phyloP scores from a whole-genome alignment of 2,329 filamentous ascomycete genomes.

The Talaromyces sp. region DNA sequence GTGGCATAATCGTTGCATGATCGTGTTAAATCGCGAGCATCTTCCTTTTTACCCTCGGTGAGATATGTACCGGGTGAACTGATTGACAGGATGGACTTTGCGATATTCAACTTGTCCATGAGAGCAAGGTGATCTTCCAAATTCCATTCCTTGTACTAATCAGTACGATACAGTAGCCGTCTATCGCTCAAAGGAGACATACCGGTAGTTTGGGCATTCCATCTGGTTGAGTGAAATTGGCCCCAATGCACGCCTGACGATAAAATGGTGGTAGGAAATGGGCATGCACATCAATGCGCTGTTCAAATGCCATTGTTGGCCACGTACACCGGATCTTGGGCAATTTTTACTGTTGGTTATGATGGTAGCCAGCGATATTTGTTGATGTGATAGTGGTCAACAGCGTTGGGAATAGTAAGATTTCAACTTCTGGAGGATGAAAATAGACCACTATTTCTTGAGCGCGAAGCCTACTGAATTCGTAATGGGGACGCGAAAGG shows the following conservation, averaged over 20 bases:
- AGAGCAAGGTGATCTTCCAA: constrained; percentile 43
- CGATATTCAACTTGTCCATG: constrained; percentile 48
- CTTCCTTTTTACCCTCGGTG: constrained; percentile 30
- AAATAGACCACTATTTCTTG: background rate
- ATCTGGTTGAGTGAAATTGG: constrained; percentile 4
- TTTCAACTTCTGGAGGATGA: background rate
- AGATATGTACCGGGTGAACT: constrained; percentile 51
- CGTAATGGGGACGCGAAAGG: background rate
- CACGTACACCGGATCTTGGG: background rate
- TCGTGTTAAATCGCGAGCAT: constrained; percentile 35
- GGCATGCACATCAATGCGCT: constrained; percentile 8
- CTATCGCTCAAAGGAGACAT: background rate
- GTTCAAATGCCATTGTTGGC: background rate
- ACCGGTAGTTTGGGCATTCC: constrained; percentile 10
- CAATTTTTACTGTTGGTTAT: background rate
- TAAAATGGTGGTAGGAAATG: constrained; percentile 7
- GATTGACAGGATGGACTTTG: constrained; percentile 51
- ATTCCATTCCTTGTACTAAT: constrained; percentile 38
- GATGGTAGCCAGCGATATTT: background rate
- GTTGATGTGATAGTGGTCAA: background rate
- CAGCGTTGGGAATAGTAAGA: background rate
- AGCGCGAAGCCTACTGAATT: background rate
- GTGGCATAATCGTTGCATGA: constrained; percentile 26
- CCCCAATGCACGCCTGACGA: constrained; percentile 1
- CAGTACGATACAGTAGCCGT: background rate